Evolutionary conservation across 176 grass and related monocot species (phyloP), one percentile per base, ranked within the genome.

Genomic region (Phragmites australis): DNA sequence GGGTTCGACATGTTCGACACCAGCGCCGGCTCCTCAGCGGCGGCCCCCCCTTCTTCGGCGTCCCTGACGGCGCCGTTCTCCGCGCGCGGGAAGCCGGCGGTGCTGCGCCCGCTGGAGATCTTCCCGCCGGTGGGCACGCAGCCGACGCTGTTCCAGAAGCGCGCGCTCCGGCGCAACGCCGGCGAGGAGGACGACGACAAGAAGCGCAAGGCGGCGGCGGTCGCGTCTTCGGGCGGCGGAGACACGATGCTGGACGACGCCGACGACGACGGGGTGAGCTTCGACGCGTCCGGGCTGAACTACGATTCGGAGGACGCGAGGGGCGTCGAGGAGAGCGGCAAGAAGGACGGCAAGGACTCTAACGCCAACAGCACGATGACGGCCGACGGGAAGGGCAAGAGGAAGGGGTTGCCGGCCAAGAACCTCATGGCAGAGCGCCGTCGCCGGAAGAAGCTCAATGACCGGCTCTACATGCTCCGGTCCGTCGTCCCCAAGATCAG

Each of bases 401-500:
- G 68, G 87, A 96, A 96, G 86, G 93, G 97, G 12, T n/a, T 99
- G 67, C 97, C 97, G 2, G 97, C 97, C 34, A 99, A 99, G 83
- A 99, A 99, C 70, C 87, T 99, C 60, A 99, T 99, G 97, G 97
- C 97, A 4, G 97, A 99, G 84, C 91, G 97, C 66, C 84, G 97
- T 58, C 86, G 97, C 56, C 84, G 97, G 61, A 99, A 99, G 90
- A 99, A 99, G 88, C 92, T 99, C 57, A 99, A 99, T 79, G 97
- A 99, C 79, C 84, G 97, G 25, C 97, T 99, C 76, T 99, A 99
- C 74, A 99, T 99, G 97, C 93, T 99, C 45, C 86, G 97, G 13
- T 99, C 97, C 3, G 97, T 99, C 19, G 97, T 99, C 55, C 97
- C 97, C 19, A 99, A 96, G 85, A 99, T 99, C 76, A 99, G 97